Evolutionary conservation across 2,329 filamentous ascomycete genomes (phyloP).

Genomic region (Ceratocystis cubensis): DNA sequence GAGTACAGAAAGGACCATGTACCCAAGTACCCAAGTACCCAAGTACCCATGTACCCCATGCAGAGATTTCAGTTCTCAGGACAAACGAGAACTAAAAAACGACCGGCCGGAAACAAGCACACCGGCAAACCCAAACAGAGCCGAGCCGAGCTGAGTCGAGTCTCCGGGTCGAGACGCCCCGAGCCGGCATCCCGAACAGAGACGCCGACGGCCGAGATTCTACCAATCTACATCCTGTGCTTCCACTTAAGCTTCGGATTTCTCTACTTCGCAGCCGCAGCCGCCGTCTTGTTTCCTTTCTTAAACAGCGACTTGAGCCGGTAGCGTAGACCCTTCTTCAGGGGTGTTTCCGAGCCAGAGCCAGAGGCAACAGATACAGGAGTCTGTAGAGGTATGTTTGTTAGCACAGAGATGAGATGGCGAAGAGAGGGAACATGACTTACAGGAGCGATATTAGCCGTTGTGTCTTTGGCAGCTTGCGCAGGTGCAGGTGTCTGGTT

Average conservation of each 20-base stretch:
- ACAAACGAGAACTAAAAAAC: not conserved
- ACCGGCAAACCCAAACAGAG: too few species aligned
- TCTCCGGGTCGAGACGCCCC: too few species aligned
- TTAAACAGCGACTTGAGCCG: slow-evolving; percentile 14
- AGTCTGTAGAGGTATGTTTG: slow-evolving; percentile 1
- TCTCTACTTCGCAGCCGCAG: not conserved
- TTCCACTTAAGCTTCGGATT: not conserved
- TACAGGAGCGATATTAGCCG: not conserved
- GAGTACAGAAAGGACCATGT: not conserved
- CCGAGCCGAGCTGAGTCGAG: not conserved
- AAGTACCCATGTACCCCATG: not conserved
- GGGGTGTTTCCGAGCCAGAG: not conserved
- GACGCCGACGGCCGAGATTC: not conserved
- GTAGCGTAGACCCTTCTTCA: slow-evolving; percentile 6
- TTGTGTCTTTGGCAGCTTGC: not conserved
- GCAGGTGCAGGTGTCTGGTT: too few species aligned
- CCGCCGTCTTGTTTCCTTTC: slow-evolving; percentile 9
- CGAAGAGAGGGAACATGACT: not conserved
- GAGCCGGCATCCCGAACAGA: too few species aligned
- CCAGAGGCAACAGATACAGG: not conserved
- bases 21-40: not conserved
- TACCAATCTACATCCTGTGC: not conserved
- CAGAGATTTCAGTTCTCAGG: not conserved
- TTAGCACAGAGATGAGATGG: not conserved
- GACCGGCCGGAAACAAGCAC: too few species aligned